Evolutionary conservation across 345 rosid genomes (phyloP).

Genomic region (Melaleuca alternifolia): DNA sequence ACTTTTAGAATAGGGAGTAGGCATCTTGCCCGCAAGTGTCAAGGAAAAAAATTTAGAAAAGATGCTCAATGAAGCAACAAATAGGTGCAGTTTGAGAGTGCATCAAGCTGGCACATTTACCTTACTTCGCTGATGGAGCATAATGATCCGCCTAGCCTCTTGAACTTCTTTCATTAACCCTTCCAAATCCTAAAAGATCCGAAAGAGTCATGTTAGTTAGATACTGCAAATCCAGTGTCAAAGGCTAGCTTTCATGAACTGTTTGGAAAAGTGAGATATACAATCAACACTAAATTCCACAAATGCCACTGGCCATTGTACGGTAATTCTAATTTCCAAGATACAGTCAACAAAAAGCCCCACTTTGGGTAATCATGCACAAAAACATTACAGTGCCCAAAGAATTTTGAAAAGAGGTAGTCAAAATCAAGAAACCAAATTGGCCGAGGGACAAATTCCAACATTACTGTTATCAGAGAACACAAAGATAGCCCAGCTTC

Average conservation of each 20-base stretch:
- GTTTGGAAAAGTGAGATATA: neutral
- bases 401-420: neutral
- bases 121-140: constrained; percentile 99
- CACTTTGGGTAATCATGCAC: neutral
- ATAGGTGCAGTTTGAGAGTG: neutral
- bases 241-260: neutral
- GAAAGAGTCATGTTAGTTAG: neutral
- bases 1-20: neutral
- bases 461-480: neutral
- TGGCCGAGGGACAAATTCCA: neutral
- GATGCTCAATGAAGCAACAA: neutral
- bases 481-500: neutral
- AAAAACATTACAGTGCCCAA: neutral
- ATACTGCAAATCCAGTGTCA: neutral
- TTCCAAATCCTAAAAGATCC: constrained; percentile 65
- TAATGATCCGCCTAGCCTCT: constrained; percentile 95
- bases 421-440: neutral
- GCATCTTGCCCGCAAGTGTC: neutral
- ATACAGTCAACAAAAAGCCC: neutral
- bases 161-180: constrained; percentile 98
- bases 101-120: constrained; percentile 18
- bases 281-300: neutral
- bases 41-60: neutral
- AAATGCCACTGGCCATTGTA: neutral
- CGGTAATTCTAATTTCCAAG: neutral